phyloP scores from a whole-genome alignment of 129 eudicot species.

The Ambrosia artemisiifolia region DNA sequence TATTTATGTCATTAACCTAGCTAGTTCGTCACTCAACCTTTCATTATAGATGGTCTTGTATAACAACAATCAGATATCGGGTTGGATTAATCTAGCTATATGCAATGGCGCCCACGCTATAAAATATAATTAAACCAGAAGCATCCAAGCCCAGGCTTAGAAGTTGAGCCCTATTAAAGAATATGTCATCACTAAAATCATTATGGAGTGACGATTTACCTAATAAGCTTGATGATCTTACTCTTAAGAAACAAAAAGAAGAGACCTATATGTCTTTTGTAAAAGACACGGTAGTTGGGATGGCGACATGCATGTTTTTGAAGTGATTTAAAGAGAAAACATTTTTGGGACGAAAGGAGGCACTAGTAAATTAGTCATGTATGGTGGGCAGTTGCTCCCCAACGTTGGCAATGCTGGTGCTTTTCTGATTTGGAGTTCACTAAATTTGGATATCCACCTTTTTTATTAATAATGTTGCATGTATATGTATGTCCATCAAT shows the following conservation, averaged over 20 bases:
- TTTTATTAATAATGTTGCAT: conserved; percentile 3
- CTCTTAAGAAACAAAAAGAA: not conserved
- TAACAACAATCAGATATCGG: not conserved
- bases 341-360: conserved; percentile 1
- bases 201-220: not conserved
- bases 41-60: not conserved
- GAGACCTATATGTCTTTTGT: not conserved
- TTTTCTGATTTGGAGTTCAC: conserved; percentile 38
- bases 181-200: not conserved
- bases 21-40: not conserved
- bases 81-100: not conserved
- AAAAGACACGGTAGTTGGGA: conserved; percentile 1
- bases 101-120: too few relatives aligned
- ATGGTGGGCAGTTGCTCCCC: conserved; percentile 31
- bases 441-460: not conserved
- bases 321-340: conserved; percentile 23
- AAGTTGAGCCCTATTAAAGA: not conserved
- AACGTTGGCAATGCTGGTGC: conserved; percentile 25
- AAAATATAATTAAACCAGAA: not conserved
- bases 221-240: not conserved
- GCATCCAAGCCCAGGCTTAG: not conserved
- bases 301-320: conserved; percentile 17
- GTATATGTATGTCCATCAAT: not conserved
- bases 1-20: not conserved
- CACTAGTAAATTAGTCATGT: not conserved